Evolutionary conservation across 495 filamentous ascomycete species (phyloP).

Genomic region (Lophiotrema nucula): DNA sequence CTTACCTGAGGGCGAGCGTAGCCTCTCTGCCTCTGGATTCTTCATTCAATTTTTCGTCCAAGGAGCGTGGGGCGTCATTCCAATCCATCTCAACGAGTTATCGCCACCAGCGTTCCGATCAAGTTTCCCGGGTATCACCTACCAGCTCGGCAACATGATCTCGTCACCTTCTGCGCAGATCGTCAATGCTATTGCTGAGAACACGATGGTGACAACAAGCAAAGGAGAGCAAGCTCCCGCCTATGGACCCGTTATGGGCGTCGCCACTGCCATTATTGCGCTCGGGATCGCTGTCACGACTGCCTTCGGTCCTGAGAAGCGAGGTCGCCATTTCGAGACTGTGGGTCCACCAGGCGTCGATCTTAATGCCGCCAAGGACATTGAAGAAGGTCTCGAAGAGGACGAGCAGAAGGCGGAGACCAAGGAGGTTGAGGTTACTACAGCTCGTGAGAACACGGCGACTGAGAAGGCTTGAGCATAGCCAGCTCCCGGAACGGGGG

Average conservation of each 20-base stretch:
- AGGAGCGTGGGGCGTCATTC: conserved; percentile 75
- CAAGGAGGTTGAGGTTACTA: conserved; percentile 1
- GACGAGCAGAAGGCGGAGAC: conserved; percentile 17
- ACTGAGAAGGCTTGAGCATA: background rate
- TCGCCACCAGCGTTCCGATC: conserved; percentile 73
- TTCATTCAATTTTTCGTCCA: conserved; percentile 78
- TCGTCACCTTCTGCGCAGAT: conserved; percentile 71
- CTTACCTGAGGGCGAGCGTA: conserved; percentile 55
- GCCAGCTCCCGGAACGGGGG: too few species aligned
- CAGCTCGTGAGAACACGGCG: background rate
- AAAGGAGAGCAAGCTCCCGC: conserved; percentile 56
- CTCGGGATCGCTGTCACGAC: conserved; percentile 61
- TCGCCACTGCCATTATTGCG: conserved; percentile 69
- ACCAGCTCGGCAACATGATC: conserved; percentile 76
- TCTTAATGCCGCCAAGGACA: conserved; percentile 12
- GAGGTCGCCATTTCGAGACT: conserved; percentile 67
- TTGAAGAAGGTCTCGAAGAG: conserved; percentile 14
- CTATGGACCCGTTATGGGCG: conserved; percentile 67
- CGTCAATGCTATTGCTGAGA: conserved; percentile 65
- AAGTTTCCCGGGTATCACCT: conserved; percentile 62
- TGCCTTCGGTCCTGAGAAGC: conserved; percentile 62
- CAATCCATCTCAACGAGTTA: conserved; percentile 77
- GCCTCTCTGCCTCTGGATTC: conserved; percentile 66
- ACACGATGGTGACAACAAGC: conserved; percentile 46
- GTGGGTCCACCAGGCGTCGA: conserved; percentile 46